Conservation (phyloP, 768 basidiomycete species). For the Collybia mongolica region DNA sequence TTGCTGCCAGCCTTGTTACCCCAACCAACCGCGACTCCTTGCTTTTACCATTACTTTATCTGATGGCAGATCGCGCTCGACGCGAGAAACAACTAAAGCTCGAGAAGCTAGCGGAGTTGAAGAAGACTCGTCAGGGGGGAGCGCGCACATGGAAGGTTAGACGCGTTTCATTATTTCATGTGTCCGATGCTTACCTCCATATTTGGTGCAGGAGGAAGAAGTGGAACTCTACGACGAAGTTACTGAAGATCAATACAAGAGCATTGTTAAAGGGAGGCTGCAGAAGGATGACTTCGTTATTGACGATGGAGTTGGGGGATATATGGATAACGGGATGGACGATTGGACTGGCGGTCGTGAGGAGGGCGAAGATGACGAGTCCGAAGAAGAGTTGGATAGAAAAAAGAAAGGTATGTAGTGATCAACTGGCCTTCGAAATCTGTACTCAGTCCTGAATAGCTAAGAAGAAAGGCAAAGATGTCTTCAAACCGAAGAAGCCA, state of each 20-base stretch:
- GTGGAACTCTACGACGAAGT: conserved; percentile 85
- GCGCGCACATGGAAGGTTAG: conserved; percentile 14
- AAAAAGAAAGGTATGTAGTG: conserved; percentile 40
- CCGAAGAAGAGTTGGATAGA: conserved; percentile 37
- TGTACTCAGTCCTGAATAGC: conserved; percentile 7
- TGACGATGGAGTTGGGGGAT: conserved; percentile 89
- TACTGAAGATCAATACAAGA: conserved; percentile 83
- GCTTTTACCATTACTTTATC: background rate
- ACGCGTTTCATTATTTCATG: conserved; percentile 3
- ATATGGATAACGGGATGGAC: conserved; percentile 96
- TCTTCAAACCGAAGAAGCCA: conserved; percentile 47
- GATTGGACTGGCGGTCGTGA: conserved; percentile 74
- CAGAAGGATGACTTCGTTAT: conserved; percentile 92
- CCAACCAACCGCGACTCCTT: background rate
- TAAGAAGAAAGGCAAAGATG: conserved; percentile 44
- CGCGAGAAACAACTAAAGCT: conserved; percentile 26
- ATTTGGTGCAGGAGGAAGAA: conserved; percentile 47
- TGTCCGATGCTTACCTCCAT: background rate
- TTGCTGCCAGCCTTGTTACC: background rate
- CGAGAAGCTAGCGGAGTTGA: conserved; percentile 17
- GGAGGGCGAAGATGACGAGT: conserved; percentile 57
- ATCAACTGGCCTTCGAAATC: too few relatives aligned
- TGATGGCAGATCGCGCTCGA: conserved; percentile 40
- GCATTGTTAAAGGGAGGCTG: conserved; percentile 80
- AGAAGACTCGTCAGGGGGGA: conserved; percentile 14